Evolutionary conservation across 495 filamentous ascomycete species (phyloP).

Genomic region (Podospora comata): DNA sequence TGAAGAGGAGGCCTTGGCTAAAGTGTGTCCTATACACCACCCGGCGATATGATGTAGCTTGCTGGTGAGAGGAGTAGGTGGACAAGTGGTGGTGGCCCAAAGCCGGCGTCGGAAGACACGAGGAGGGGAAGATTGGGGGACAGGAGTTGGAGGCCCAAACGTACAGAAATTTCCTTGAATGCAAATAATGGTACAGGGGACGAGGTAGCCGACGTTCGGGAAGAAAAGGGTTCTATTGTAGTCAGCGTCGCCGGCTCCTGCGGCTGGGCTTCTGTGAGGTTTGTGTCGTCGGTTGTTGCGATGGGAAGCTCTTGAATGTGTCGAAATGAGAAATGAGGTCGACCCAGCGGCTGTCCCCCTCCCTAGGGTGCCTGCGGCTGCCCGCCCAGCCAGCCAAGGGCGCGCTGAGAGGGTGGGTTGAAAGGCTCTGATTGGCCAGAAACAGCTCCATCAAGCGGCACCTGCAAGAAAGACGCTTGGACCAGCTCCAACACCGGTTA

Average conservation of each 20-base stretch:
- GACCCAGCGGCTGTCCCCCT: not conserved
- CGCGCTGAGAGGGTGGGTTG: not conserved
- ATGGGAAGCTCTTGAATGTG: slow-evolving; percentile 10
- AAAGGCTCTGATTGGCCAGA: not conserved
- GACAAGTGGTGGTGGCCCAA: not conserved
- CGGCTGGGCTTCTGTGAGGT: slow-evolving; percentile 8
- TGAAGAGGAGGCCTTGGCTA: not conserved
- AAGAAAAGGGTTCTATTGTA: slow-evolving; percentile 18
- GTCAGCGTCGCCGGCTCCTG: slow-evolving; percentile 7
- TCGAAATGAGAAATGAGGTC: slow-evolving; percentile 19
- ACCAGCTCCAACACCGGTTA: not conserved
- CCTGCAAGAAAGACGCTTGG: not conserved
- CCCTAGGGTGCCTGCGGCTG: slow-evolving; percentile 2
- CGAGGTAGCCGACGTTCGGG: slow-evolving; percentile 5
- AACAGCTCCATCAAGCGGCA: not conserved
- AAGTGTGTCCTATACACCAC: not conserved
- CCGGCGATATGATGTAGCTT: not conserved
- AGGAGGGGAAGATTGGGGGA: slow-evolving; percentile 5
- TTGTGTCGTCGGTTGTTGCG: slow-evolving; percentile 7
- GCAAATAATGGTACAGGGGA: slow-evolving; percentile 31
- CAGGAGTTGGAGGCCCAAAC: slow-evolving; percentile 10
- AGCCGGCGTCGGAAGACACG: slow-evolving; percentile 2
- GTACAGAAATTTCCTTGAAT: slow-evolving; percentile 29
- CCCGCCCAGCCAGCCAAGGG: slow-evolving; percentile 1
- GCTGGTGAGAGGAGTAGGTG: not conserved